Percentiles rank a stretch among this genome's conserved stretches.
Conservation (phyloP, 139 green algal genomes). For the Picochlorum sp. region DNA sequence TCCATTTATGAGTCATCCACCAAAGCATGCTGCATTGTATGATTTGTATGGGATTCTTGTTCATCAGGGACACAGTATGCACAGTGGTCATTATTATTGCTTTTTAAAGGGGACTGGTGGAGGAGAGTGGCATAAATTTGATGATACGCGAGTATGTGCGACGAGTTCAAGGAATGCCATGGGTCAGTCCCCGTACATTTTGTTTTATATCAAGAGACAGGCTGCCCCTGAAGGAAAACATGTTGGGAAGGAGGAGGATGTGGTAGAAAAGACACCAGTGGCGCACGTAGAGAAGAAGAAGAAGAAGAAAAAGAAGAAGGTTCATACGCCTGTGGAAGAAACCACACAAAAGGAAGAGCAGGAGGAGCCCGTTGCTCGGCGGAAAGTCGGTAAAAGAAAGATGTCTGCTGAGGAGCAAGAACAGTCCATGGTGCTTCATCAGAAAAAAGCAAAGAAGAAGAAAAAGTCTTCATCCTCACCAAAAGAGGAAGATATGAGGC, state of each 20-base stretch:
- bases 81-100: constrained; percentile 84
- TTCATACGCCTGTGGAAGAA: background rate
- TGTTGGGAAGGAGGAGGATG: background rate
- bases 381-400: background rate
- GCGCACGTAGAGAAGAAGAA: background rate
- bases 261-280: background rate
- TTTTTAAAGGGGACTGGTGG: constrained; percentile 62
- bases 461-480: no score
- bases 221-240: background rate
- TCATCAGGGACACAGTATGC: constrained; percentile 69
- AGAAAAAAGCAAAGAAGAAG: no score
- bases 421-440: no score
- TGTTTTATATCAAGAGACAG: constrained; percentile 79
- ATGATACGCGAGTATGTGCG: constrained; percentile 62
- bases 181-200: constrained; percentile 84
- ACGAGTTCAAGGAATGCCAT: constrained; percentile 70
- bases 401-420: background rate
- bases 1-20: constrained; percentile 50
- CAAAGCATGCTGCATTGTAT: constrained; percentile 39
- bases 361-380: background rate
- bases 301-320: no score
- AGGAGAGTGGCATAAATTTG: constrained; percentile 76
- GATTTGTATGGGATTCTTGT: constrained; percentile 86
- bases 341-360: background rate
- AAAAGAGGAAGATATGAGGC: no score